These are phyloP conservation scores for Prunus armeniaca DNA, from an alignment of 306 rosid genomes.

Conservation along the genomic window DNA sequence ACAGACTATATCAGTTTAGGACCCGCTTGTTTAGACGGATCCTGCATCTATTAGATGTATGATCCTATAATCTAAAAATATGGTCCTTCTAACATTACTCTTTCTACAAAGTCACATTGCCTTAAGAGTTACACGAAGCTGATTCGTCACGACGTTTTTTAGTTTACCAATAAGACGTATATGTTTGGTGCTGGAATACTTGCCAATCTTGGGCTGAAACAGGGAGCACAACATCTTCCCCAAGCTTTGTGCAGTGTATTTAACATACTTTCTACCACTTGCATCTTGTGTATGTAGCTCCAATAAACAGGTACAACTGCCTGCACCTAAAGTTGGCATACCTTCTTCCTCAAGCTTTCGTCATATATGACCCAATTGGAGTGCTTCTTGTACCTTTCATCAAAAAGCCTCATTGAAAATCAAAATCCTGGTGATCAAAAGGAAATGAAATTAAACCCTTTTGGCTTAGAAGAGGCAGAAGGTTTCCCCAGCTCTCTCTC, in stretches of 20 bases:
- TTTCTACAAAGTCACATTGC: slow-evolving; percentile 20
- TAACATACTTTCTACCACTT: slow-evolving; percentile 42
- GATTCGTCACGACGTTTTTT: slow-evolving; percentile 38
- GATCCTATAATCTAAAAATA: background rate
- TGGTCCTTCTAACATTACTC: background rate
- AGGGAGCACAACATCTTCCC: slow-evolving; percentile 55
- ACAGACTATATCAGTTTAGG: too few species aligned
- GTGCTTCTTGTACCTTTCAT: slow-evolving; percentile 56
- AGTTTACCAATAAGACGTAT: slow-evolving; percentile 42
- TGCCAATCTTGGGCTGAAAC: slow-evolving; percentile 47
- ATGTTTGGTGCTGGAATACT: slow-evolving; percentile 34
- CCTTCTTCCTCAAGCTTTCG: slow-evolving; percentile 52
- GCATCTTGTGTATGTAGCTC: slow-evolving; percentile 49
- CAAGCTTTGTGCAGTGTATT: slow-evolving; percentile 47
- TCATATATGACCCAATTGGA: slow-evolving; percentile 60
- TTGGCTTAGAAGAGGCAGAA: slow-evolving; percentile 36
- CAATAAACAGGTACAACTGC: slow-evolving; percentile 58
- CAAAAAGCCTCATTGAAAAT: slow-evolving; percentile 52
- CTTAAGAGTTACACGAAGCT: slow-evolving; percentile 43
- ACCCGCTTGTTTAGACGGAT: too few species aligned
- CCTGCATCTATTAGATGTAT: too few species aligned
- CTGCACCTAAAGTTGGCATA: slow-evolving; percentile 56
- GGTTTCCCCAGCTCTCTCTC: slow-evolving; percentile 74
- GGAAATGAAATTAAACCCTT: slow-evolving; percentile 35
- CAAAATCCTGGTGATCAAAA: slow-evolving; percentile 27